Evolutionary conservation across 352 stramenopile species (phyloP).

Genomic region (Phytophthora ohioensis): DNA sequence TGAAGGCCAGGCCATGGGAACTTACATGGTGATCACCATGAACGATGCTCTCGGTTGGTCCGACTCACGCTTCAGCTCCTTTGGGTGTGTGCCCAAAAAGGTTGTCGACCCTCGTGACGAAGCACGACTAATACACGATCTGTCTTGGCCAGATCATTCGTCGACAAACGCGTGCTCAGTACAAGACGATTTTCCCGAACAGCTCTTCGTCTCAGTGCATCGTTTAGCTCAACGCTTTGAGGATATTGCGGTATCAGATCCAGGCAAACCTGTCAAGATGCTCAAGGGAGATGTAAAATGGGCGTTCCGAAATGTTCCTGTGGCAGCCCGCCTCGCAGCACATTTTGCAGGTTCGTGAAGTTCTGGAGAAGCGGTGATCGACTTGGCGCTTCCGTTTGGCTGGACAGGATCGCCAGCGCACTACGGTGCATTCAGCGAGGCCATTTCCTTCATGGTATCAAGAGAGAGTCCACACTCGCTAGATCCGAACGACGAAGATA

Average conservation of each 20-base stretch:
- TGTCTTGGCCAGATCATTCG: slow-evolving; percentile 1
- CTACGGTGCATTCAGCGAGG: too few species aligned
- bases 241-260: too few species aligned
- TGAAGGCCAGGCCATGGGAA: not conserved
- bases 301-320: slow-evolving; percentile 15
- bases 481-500: not conserved
- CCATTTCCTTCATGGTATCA: not conserved
- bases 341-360: slow-evolving; percentile 11
- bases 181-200: not conserved
- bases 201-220: slow-evolving; percentile 7
- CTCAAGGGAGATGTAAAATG: slow-evolving; percentile 34
- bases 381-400: not conserved
- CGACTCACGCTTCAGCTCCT: not conserved
- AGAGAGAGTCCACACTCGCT: slow-evolving; percentile 11
- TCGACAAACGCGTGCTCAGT: slow-evolving; percentile 5
- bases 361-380: not conserved
- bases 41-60: not conserved
- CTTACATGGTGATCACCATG: not conserved
- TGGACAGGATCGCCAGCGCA: too few species aligned
- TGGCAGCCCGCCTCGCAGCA: not conserved
- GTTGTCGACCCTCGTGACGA: slow-evolving; percentile 2
- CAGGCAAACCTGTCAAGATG: not conserved
- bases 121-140: slow-evolving; percentile 17
- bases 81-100: slow-evolving; percentile 26
- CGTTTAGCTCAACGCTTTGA: not conserved